phyloP scores from a whole-genome alignment of 306 rosid species.

The Biancaea sappan region DNA sequence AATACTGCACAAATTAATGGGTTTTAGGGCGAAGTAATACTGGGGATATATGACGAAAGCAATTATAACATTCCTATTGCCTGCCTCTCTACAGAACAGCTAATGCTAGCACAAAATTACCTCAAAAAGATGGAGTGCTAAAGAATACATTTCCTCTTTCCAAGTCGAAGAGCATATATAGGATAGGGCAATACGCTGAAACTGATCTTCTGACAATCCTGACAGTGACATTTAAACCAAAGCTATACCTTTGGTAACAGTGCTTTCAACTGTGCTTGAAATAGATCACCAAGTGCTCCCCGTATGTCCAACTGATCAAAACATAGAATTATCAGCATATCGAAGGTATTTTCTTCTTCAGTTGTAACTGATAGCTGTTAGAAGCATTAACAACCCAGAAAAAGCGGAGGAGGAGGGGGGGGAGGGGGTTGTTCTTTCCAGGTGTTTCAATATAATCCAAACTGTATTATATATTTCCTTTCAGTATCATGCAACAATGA shows the following conservation, averaged over 20 bases:
- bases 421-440: not conserved
- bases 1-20: conserved; percentile 46
- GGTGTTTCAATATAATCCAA: not conserved
- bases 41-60: conserved; percentile 31
- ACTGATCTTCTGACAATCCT: conserved; percentile 10
- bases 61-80: conserved; percentile 43
- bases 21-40: conserved; percentile 28
- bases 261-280: conserved; percentile 87
- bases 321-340: conserved; percentile 35
- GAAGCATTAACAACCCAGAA: not conserved
- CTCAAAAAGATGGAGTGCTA: conserved; percentile 28
- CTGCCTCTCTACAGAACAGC: conserved; percentile 47
- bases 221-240: conserved; percentile 22
- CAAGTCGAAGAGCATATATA: conserved; percentile 32
- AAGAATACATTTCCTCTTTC: conserved; percentile 36
- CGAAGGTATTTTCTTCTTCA: not conserved
- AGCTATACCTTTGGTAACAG: conserved; percentile 70
- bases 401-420: no score
- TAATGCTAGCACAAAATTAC: conserved; percentile 37
- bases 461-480: not conserved
- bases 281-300: conserved; percentile 92
- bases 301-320: conserved; percentile 92
- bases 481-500: not conserved
- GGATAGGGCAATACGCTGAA: conserved; percentile 28
- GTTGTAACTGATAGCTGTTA: not conserved